phyloP scores from a whole-genome alignment of 139 green algal genomes.

The Closterium sp. region DNA sequence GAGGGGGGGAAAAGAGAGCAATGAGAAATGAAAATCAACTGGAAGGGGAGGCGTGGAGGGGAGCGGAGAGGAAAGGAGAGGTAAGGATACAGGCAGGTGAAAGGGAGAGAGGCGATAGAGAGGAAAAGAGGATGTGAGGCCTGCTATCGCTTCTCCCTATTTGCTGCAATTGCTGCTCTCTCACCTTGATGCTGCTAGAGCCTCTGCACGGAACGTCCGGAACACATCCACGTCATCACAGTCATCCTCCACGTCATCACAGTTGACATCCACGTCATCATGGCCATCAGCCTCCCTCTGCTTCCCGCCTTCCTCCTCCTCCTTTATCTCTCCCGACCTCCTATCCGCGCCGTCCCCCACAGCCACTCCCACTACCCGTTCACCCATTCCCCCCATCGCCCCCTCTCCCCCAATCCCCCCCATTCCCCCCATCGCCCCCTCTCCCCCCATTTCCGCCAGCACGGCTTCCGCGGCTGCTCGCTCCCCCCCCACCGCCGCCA shows the following conservation, averaged over 20 bases:
- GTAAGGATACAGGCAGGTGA: no score
- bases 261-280: neutral
- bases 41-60: neutral
- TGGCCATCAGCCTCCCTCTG: neutral
- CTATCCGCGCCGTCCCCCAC: neutral
- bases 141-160: neutral
- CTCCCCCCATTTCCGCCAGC: neutral
- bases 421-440: neutral
- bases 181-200: neutral
- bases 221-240: neutral
- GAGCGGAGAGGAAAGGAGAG: neutral
- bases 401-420: no score
- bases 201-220: neutral
- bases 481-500: neutral
- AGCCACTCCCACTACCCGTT: neutral
- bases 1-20: neutral
- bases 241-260: neutral
- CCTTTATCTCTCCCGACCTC: neutral
- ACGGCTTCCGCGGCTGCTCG: neutral
- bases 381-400: neutral
- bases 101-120: no score
- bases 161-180: neutral
- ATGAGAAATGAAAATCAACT: neutral
- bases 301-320: neutral
- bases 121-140: neutral